Base-by-base conservation (phyloP, 192 early-diverging fungal species). In the Entrophospora sp. region DNA sequence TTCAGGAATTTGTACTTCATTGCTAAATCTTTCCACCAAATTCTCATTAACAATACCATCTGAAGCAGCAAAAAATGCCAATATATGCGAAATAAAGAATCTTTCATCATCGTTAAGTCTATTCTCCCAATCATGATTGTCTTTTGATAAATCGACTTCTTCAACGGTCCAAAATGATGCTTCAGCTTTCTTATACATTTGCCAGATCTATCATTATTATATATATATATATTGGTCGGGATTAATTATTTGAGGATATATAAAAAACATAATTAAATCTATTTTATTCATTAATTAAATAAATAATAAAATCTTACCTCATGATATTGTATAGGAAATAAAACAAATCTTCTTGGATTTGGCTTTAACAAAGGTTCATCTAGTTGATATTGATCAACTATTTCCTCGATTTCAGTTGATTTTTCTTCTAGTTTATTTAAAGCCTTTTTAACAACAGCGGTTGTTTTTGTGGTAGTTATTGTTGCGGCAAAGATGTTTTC, bases 41-140 rank as follows among this genome's bases (percentile, higher is more conserved):
- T 95, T 97, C 79, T 97, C 94, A 76, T 95, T 95, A 48, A 97
- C 94, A 66, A 97, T 94, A 56, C 92, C 93, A 78, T 97, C 94
- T 12, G 91, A 91, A 32, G 91, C 90, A 12, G 92, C 91, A 81
- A 97, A 97, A 83, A 97, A 97, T 27, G 94, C 94, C 30, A 97
- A 76, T 28, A 97, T 89, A 68, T 89, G 88, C 37, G 90, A 91
- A 69, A 97, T 86, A 69, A 97, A 97, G 79, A 83, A 89, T 34
- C 87, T 83, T 77, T 97, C 94, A 74, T 94, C 89, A 45, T 86
- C 82, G 46, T 69, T 90, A 43, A 97, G 81, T 36, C 81, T 84
- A 73, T 86, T 82, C 68, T 95, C 92, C 93, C 92, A 97, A 73
- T 97, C 89, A 66, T 76, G 64, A 71, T 83, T 80, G 75, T 97